These are phyloP conservation scores for Blastocystis sp. DNA, from an alignment of 352 stramenopile genomes.

Conservation along the genomic window DNA sequence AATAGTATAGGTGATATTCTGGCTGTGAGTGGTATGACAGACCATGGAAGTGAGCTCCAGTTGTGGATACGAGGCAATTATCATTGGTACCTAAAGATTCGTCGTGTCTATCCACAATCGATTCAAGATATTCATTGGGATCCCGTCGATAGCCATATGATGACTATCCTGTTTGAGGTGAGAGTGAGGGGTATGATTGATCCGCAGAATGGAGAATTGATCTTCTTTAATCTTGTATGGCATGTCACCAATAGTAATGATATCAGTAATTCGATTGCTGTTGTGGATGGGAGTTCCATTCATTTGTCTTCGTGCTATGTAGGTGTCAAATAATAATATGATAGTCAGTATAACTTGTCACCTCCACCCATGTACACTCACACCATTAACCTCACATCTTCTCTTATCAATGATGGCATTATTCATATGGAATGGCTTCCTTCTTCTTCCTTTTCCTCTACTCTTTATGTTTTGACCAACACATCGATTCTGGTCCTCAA, in stretches of 20 bases:
- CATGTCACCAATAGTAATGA: constrained; percentile 2
- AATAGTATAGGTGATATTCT: constrained; percentile 77
- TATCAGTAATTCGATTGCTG: background rate
- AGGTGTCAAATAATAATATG: background rate
- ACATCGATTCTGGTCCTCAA: background rate
- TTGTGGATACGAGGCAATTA: constrained; percentile 81
- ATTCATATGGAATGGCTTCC: background rate
- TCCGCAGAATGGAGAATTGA: constrained; percentile 28
- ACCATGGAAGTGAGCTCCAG: constrained; percentile 72
- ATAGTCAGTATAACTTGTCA: background rate
- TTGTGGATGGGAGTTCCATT: background rate
- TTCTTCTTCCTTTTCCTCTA: background rate
- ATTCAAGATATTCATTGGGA: background rate
- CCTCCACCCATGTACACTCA: constrained; percentile 41
- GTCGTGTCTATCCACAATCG: constrained; percentile 70
- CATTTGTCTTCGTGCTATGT: constrained; percentile 25
- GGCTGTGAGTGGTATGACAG: constrained; percentile 73
- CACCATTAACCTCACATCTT: background rate
- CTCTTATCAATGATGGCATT: background rate
- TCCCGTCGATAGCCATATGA: background rate
- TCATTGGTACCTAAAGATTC: constrained; percentile 81
- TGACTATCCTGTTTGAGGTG: background rate
- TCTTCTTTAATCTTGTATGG: background rate
- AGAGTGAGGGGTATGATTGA: background rate
- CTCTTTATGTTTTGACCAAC: background rate